Evolutionary conservation across 192 early-diverging fungal species (phyloP), one percentile per base, ranked within the genome.

Genomic region (Kappamyces sp.): DNA sequence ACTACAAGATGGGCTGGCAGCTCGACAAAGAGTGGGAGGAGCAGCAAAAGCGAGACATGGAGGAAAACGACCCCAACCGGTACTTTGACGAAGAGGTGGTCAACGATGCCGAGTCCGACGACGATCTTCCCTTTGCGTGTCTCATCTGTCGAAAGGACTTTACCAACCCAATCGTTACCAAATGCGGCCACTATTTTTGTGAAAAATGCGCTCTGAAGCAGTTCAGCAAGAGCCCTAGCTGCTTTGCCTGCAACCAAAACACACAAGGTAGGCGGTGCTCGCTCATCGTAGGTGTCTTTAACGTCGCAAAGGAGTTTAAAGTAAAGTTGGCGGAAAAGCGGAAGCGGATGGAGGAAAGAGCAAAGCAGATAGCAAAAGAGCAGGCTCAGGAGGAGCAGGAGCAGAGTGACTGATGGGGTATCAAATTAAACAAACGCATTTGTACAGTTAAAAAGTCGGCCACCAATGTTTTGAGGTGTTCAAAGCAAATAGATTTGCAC

Each of bases 1-100:
- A 90, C 63, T 96, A 95, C 78, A 98, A 98, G 68, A 84, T 82
- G 2, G 93, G 94, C 22, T 96, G 94, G 93, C 87, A 97, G 66
- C 67, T 99, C n/a, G 94, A 99, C 51, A 76, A 87, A 68, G 94
- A 98, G 69, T 98, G 93, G 94, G 94, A 99, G 41, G 91, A 88
- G 39, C 84, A 93, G 63, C 66, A 64, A 47, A 72, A 72, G 49
- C 53, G 63, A 35, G 64, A 70, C 50, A 73, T 66, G 38, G 46
- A 57, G 54, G 40, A 64, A 42, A 60, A 70, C 35, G 70, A 77
- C 45, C 67, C 62, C 72, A 83, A 75, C 48, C 66, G 57, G 22
- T 77, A 66, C 38, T 46, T 75, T 60, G 67, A 72, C 32, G 61
- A 75, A 39, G 74, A 68, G 73, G 69, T 6, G 69, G 9, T 11